Conservation (phyloP, 164 flowering plant species). For the Aristolochia contorta region DNA sequence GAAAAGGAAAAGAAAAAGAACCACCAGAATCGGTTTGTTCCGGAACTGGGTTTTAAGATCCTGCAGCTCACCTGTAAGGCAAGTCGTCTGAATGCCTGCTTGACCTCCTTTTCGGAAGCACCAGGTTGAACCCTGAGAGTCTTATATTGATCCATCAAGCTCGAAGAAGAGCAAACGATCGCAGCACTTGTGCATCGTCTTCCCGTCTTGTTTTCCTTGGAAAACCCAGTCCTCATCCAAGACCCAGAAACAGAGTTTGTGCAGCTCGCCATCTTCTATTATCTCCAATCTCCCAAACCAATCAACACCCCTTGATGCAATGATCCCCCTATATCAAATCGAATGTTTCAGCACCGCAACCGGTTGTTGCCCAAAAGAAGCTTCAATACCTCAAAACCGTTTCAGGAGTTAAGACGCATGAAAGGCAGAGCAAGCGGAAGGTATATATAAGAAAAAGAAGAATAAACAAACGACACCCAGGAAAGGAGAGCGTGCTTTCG, state of each 20-base stretch:
- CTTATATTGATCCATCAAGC: slow-evolving; percentile 44
- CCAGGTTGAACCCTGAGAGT: slow-evolving; percentile 56
- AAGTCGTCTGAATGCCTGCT: slow-evolving; percentile 69
- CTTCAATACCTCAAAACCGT: not conserved
- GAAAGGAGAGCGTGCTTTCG: not conserved
- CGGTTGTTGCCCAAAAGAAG: not conserved
- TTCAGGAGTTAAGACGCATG: not conserved
- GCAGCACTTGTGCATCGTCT: not conserved
- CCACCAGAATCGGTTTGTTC: no score
- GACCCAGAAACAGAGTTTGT: slow-evolving; percentile 3
- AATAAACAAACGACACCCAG: no score
- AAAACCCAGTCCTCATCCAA: slow-evolving; percentile 1
- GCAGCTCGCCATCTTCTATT: slow-evolving; percentile 3
- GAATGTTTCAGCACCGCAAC: no score
- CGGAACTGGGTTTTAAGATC: not conserved
- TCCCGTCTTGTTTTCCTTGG: not conserved
- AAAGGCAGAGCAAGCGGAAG: not conserved
- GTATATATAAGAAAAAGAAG: not conserved
- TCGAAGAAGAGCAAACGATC: slow-evolving; percentile 7
- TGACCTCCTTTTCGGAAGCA: slow-evolving; percentile 83
- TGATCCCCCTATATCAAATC: no score
- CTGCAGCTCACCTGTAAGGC: slow-evolving; percentile 53
- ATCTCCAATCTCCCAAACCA: not conserved
- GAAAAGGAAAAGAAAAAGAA: not conserved
- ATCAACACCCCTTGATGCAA: no score